Evolutionary conservation across 1,284 basidiomycete genomes (phyloP).

Genomic region (Tilletia caries): DNA sequence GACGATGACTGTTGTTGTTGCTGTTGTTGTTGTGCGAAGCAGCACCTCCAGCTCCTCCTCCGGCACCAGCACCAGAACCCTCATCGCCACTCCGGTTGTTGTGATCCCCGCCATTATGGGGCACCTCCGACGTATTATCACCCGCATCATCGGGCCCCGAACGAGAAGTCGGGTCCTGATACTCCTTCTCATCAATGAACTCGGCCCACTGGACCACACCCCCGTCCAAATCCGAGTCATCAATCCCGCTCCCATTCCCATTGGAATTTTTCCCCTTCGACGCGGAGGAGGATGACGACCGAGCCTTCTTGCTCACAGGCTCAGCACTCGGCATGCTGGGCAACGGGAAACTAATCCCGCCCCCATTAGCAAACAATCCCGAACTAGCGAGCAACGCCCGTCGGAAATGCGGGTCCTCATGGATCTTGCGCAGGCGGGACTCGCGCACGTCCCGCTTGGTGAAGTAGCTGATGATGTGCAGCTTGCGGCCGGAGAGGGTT

Average conservation of each 20-base stretch:
- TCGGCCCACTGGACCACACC: constrained; percentile 2
- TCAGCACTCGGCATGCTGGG: too few relatives aligned
- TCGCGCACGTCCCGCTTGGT: constrained; percentile 47
- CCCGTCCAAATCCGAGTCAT: neutral
- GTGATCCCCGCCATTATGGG: too few relatives aligned
- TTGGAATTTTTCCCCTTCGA: neutral
- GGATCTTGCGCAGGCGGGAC: constrained; percentile 41
- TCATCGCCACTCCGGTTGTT: constrained; percentile 5
- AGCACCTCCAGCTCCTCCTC: neutral
- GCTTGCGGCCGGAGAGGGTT: constrained; percentile 49
- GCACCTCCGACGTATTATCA: neutral
- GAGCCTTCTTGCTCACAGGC: neutral
- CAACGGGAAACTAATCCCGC: neutral
- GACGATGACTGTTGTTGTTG: neutral
- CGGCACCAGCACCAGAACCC: neutral
- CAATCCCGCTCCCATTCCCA: neutral
- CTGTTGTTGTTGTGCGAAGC: too few relatives aligned
- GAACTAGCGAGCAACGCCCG: neutral
- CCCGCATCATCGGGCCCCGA: neutral
- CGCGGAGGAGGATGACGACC: neutral
- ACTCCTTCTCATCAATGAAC: constrained; percentile 4
- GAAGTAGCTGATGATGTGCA: constrained; percentile 53
- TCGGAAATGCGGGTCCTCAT: constrained; percentile 47
- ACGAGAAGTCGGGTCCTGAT: neutral
- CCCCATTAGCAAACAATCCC: neutral